Percentiles rank a stretch among this genome's conserved stretches.
Evolutionary conservation across 805 yeast species (phyloP).

Genomic region (Candida cerambycidarum): DNA sequence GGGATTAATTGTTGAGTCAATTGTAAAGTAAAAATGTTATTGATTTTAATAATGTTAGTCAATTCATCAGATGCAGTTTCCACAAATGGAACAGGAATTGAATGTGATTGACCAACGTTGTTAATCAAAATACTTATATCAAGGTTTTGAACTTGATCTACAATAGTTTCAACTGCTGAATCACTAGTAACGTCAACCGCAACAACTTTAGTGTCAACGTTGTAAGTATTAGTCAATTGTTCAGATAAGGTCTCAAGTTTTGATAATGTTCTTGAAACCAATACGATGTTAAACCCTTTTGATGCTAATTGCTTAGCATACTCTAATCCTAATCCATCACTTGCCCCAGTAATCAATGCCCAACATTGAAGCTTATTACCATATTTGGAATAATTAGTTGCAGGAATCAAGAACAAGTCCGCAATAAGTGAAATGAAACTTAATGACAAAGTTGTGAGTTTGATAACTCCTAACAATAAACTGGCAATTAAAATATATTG

Average conservation of each 20-base stretch:
- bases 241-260: constrained; percentile 67
- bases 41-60: constrained; percentile 77
- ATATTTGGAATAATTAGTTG: constrained; percentile 59
- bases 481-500: constrained; percentile 28
- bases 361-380: constrained; percentile 75
- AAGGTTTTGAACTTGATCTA: constrained; percentile 45
- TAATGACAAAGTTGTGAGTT: constrained; percentile 51
- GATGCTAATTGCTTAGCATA: constrained; percentile 82
- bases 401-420: constrained; percentile 58
- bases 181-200: constrained; percentile 77
- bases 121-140: constrained; percentile 78
- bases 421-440: constrained; percentile 53
- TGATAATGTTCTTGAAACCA: constrained; percentile 80
- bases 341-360: constrained; percentile 97
- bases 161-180: constrained; percentile 55
- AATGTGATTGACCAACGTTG: constrained; percentile 93
- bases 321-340: constrained; percentile 97
- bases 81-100: constrained; percentile 89
- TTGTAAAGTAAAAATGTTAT: constrained; percentile 78
- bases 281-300: constrained; percentile 77
- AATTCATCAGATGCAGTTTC: constrained; percentile 78
- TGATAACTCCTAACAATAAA: constrained; percentile 61
- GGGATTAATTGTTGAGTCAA: constrained; percentile 83
- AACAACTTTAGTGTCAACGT: constrained; percentile 61
- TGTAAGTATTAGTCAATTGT: constrained; percentile 59